Evolutionary conservation across 129 eudicot species (phyloP), one percentile per base, ranked within the genome.

Genomic region (Gnaphalium uliginosum): DNA sequence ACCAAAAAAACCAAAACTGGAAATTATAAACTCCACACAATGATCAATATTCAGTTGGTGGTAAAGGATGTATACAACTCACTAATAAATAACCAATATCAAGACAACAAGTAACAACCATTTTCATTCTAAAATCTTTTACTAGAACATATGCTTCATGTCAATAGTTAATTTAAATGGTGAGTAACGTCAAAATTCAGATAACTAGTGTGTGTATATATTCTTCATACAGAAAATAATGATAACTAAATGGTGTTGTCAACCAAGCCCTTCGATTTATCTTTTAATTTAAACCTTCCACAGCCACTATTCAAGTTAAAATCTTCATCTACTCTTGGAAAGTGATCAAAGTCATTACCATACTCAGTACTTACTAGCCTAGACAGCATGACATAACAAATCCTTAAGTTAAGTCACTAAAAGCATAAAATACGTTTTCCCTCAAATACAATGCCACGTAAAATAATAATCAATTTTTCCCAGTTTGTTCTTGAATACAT

Each of bases 1-100:
- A 79, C 51, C 23, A 66, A 8, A 56, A 29, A 9, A n/a, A 50
- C 62, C n/a, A 72, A 77, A 25, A 73, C 25, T 56, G 14, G 24
- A 17, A 53, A 53, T 11, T 39, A 27, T 11, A 35, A 27, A 43
- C 51, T 43, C 18, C 51, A 43, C 18, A 43, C 51, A 43, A 43
- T 43, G 18, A 43, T 43, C 51, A 43, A 43, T 43, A 43, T 43
- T 13, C 5, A 43, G 51, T 41, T 41, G 50, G 50, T 41, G 15
- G 50, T 43, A 43, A 43, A 5, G 5, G 18, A 43, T 13, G 51
- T 43, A 43, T 43, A 43, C 51, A 43, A 43, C 51, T 13, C 18
- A 43, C 13, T 43, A 43, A 43, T 2, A 43, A 13, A 13, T 11
- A 43, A 13, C 18, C 6, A 43, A 11, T 43, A 43, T 43, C 51